Evolutionary conservation across 2,329 filamentous ascomycete genomes (phyloP).

Genomic region (Ophioceras dolichostomum): DNA sequence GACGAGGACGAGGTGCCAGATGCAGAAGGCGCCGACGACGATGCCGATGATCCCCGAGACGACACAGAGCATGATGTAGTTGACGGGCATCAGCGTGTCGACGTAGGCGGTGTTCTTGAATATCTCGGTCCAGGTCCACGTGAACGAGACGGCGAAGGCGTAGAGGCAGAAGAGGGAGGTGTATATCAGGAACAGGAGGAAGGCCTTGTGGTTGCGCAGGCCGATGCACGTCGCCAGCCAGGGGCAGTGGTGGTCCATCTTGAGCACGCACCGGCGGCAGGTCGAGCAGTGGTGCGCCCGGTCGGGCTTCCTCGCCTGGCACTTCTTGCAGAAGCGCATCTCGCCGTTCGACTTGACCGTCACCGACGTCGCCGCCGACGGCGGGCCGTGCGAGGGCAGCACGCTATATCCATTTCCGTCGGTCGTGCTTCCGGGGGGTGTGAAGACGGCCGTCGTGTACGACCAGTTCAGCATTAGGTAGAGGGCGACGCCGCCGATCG

Average conservation of each 20-base stretch:
- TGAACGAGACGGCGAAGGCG: constrained; percentile 61
- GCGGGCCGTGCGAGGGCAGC: constrained; percentile 60
- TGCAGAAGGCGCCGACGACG: constrained; percentile 79
- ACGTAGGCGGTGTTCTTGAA: constrained; percentile 57
- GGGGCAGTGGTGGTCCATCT: constrained; percentile 99
- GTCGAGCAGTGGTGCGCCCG: constrained; percentile 95
- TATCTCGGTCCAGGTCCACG: constrained; percentile 81
- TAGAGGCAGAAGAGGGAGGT: constrained; percentile 77
- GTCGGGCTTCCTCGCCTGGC: constrained; percentile 86
- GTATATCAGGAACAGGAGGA: constrained; percentile 85
- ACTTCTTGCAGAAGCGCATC: constrained; percentile 92
- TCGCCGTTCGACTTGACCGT: constrained; percentile 89
- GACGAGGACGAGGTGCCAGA: constrained; percentile 81
- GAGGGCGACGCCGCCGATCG: constrained; percentile 54
- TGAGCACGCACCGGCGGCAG: constrained; percentile 85
- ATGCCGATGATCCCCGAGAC: constrained; percentile 84
- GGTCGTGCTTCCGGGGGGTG: constrained; percentile 64
- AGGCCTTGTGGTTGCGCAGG: constrained; percentile 88
- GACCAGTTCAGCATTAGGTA: constrained; percentile 75
- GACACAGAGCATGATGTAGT: constrained; percentile 80
- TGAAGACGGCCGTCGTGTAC: constrained; percentile 91
- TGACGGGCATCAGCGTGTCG: constrained; percentile 73
- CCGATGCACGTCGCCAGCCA: constrained; percentile 96
- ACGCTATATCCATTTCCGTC: constrained; percentile 61
- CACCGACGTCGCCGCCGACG: constrained; percentile 53